Evolutionary conservation across 192 early-diverging fungal species (phyloP), one percentile per base, ranked within the genome.

Genomic region (Umbelopsis vinacea): DNA sequence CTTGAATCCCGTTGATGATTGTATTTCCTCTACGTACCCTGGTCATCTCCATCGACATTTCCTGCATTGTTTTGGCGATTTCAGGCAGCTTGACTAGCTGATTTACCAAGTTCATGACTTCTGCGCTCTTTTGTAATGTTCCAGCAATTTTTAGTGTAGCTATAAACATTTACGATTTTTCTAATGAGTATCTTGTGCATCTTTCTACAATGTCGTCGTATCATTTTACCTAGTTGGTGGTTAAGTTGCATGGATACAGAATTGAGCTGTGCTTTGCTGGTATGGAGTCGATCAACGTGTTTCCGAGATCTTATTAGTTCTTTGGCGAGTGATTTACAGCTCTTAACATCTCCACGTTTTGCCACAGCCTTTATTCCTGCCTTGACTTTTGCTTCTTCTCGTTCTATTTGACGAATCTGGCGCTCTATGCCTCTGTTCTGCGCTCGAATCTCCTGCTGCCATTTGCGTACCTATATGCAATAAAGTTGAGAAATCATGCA

Each of bases 41-140:
- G 82, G 93, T 96, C 97, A 99, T 97, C 80, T 99, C 97, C 85
- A 82, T 90, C 11, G 91, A 89, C 91, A 99, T 91, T 84, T 98
- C 94, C 75, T 92, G 91, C 89, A 99, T 92, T 15, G 88, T 85
- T 26, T 85, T 72, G 53, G 91, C 87, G 45, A 99, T 88, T 82
- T 95, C 89, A 33, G 95, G 96, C 46, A 99, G 76, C 71, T 90
- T 89, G 73, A 96, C 86, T 17, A 99, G 79, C 71, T 83, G 84
- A 79, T 99, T 98, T 40, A 99, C 94, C 38, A 91, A 73, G 50
- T 92, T 89, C 97, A 99, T 98, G 22, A 97, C 87, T 71, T 94
- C 89, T 4, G 92, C 92, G 57, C 89, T 92, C 83, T 96, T 94
- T 73, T 96, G 88, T 67, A 99, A 74, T 0, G 86, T 83, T 14